A percentile compares a stretch with the other conserved stretches of the same genome.
These are phyloP conservation scores for Mrakiaceae sp. DNA, from an alignment of 1,284 basidiomycete species.

Conservation along the genomic window DNA sequence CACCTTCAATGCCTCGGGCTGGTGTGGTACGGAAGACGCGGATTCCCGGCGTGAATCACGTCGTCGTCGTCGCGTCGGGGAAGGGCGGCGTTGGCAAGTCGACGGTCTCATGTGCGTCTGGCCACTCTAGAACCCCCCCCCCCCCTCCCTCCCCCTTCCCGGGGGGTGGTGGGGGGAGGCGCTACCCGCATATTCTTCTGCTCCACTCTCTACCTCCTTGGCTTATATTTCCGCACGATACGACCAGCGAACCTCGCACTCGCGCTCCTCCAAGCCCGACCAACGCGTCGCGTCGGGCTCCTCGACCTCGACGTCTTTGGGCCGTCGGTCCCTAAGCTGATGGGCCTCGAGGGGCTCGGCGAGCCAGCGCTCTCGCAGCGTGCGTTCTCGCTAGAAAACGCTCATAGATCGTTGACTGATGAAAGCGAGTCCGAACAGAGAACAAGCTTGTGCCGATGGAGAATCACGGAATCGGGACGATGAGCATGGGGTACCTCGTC, in stretches of 20 bases:
- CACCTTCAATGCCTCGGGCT: constrained; percentile 33
- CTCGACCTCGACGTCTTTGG: constrained; percentile 95
- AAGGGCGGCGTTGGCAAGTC: constrained; percentile 98
- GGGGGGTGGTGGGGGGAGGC: no score
- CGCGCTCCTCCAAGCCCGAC: constrained; percentile 23
- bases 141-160: no score
- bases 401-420: no score
- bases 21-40: constrained; percentile 38
- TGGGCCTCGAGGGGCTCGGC: constrained; percentile 71
- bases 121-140: no score
- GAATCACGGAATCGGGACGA: constrained; percentile 84
- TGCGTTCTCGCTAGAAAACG: constrained; percentile 31
- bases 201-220: no score
- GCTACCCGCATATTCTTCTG: no score
- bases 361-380: constrained; percentile 69
- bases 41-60: constrained; percentile 43
- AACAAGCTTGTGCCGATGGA: constrained; percentile 48
- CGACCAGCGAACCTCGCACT: constrained; percentile 34
- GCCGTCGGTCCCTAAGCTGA: constrained; percentile 86
- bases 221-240: constrained; percentile 21
- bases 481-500: constrained; percentile 84
- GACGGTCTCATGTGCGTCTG: constrained; percentile 63
- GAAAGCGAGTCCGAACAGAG: no score
- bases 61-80: constrained; percentile 81
- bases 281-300: constrained; percentile 56